Conservation (phyloP, 352 stramenopile genomes). For the Aphanomyces stellatus region DNA sequence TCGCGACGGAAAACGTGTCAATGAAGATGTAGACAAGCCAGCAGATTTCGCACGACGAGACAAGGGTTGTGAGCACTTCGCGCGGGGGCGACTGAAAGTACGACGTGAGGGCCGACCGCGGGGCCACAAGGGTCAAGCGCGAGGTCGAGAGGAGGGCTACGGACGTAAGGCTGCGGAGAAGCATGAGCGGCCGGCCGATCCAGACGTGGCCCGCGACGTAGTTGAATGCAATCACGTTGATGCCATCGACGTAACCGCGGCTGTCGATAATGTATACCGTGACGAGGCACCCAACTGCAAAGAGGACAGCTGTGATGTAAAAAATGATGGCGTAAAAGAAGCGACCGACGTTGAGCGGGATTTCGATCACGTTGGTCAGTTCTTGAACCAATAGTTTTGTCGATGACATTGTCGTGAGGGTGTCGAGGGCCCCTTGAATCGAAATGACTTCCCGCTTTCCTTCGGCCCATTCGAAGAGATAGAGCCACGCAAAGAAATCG, state of each 20-base stretch:
- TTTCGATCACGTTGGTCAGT: constrained; percentile 1
- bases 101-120: background rate
- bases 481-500: constrained; percentile 1
- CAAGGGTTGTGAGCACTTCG: too few relatives aligned
- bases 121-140: background rate
- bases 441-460: constrained; percentile 1
- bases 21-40: background rate
- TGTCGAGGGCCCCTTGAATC: constrained; percentile 4
- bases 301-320: background rate
- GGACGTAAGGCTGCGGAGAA: background rate
- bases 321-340: background rate
- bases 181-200: constrained; percentile 7
- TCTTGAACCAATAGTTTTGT: background rate
- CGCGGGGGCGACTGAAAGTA: background rate
- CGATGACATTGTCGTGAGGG: background rate
- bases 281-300: background rate
- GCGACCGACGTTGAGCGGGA: constrained; percentile 14
- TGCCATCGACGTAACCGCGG: background rate
- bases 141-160: background rate
- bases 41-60: background rate
- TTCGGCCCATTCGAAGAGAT: constrained; percentile 13
- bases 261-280: background rate
- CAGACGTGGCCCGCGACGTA: background rate
- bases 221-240: constrained; percentile 1
- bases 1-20: background rate